Base-by-base conservation (phyloP, 2,329 filamentous ascomycete species). In the Arthrobotrys entomopaga region DNA sequence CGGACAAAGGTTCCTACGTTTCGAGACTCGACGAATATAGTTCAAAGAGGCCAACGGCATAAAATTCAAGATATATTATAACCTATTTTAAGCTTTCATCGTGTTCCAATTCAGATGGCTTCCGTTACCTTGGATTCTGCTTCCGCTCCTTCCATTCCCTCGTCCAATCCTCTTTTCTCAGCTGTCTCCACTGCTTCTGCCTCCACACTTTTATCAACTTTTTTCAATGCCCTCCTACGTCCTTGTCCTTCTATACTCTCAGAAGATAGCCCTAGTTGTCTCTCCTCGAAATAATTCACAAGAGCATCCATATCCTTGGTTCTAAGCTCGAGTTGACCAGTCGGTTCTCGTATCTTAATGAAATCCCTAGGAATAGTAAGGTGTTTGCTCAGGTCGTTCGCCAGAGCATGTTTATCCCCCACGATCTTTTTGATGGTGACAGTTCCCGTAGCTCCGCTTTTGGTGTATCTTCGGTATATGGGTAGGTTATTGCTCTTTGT, bases 401-500 rank as follows among this genome's bases (percentile, higher is more conserved):
- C 57, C 22, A 74, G 34, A 4, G 57, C 70, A 5, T 38, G 26
- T 15, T 3, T 26, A 59, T 74, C 70, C 1, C 70, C 70, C 24
- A 52, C 65, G 16, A 67, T 13, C 16, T 66, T 67, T 40, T 57
- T 49, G 26, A 74, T 42, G 20, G 29, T 38, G 1, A 63, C 59
- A 13, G 19, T 16, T 26, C 40, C 43, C 24, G 63, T 29, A 10
- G 34, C 13, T 4, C 63, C 50, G 29, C 43, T 52, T 8, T 43
- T 46, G 2, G 7, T 11, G 20, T 64, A 50, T 6, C 63, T 34
- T 24, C 48, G 20, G 38, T 58, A 74, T 24, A 74, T 46, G 2
- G 70, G 70, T 4, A 74, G 54, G 19, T 67, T 66, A 7, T 63
- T 63, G 15, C 22, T 40, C 29, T 64, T 64, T 0, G 63, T 46